A percentile compares a stretch with the other conserved stretches of the same genome.
phyloP scores from a whole-genome alignment of 495 filamentous ascomycete species.

The Annulohypoxylon maeteangense region DNA sequence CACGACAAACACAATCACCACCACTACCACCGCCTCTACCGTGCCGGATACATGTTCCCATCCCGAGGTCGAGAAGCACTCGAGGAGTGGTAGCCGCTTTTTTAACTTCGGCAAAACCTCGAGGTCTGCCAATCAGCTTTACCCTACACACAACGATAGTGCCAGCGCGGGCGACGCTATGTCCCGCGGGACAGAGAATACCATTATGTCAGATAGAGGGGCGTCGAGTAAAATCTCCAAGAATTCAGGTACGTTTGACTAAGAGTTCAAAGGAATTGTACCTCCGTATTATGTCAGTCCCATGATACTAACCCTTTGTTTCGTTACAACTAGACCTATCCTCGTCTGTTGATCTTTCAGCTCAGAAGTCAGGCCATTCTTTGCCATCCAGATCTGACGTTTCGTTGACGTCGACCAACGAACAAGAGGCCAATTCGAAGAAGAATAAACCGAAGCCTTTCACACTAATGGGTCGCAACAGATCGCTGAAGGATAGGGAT shows the following conservation, averaged over 20 bases:
- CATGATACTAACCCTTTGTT: constrained; percentile 37
- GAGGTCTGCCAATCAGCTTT: constrained; percentile 53
- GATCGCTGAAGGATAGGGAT: constrained; percentile 70
- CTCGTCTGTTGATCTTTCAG: constrained; percentile 49
- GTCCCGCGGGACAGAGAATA: constrained; percentile 56
- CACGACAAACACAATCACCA: constrained; percentile 8
- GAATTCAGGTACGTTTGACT: constrained; percentile 56
- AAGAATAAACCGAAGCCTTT: constrained; percentile 66
- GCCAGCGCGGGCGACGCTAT: constrained; percentile 54
- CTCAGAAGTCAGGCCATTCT: constrained; percentile 49
- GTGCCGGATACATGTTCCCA: constrained; percentile 25
- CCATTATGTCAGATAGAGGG: constrained; percentile 46
- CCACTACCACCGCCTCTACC: constrained; percentile 15
- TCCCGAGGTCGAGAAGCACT: constrained; percentile 43
- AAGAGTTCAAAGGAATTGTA: constrained; percentile 23
- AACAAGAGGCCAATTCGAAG: constrained; percentile 53
- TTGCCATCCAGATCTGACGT: constrained; percentile 57
- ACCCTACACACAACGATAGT: constrained; percentile 48
- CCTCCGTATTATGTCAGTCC: constrained; percentile 26
- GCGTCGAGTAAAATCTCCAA: constrained; percentile 56
- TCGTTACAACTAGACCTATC: constrained; percentile 50
- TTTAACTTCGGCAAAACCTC: constrained; percentile 58
- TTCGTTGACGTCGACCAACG: constrained; percentile 53
- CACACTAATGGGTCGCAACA: constrained; percentile 71
- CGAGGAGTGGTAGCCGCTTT: constrained; percentile 51